Conservation (phyloP, 192 early-diverging fungal species). For the Kickxella alabastrina region DNA sequence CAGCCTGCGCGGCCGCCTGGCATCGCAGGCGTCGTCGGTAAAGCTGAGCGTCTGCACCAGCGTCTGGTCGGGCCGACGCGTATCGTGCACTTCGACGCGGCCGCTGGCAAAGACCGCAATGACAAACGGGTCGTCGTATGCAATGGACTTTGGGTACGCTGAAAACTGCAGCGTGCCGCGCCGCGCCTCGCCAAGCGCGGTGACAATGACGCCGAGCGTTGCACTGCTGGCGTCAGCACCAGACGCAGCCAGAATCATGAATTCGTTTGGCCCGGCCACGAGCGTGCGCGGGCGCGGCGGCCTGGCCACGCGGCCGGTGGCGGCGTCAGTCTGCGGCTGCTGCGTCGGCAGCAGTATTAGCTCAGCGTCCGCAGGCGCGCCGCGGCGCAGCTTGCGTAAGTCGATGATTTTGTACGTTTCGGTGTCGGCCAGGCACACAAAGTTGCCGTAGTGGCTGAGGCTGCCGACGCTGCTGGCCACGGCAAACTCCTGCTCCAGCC, state of each 20-base stretch:
- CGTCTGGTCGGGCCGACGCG: conserved; percentile 27
- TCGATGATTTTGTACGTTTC: conserved; percentile 48
- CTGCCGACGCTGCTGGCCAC: conserved; percentile 34
- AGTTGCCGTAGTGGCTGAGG: conserved; percentile 43
- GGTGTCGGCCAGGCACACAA: conserved; percentile 43
- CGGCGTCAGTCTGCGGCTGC: conserved; percentile 35
- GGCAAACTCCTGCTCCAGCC: conserved; percentile 34
- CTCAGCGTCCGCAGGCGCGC: conserved; percentile 14
- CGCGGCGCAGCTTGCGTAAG: conserved; percentile 20
- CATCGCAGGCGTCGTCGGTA: conserved; percentile 1
- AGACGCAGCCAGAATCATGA: conserved; percentile 47
- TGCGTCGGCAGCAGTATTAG: conserved; percentile 41
- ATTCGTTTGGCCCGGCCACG: conserved; percentile 44
- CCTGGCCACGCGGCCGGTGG: conserved; percentile 21
- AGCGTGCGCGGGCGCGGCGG: conserved; percentile 47
- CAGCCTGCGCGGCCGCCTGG: conserved; percentile 11
- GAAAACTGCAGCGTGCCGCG: conserved; percentile 51
- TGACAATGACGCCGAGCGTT: conserved; percentile 50
- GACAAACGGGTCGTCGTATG: conserved; percentile 43
- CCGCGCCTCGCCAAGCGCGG: conserved; percentile 44
- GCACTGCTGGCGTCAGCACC: conserved; percentile 20
- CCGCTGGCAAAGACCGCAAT: conserved; percentile 28
- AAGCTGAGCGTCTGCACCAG: conserved; percentile 21
- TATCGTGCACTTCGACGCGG: conserved; percentile 35
- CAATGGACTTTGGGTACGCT: conserved; percentile 31